phyloP scores from a whole-genome alignment of 2,329 filamentous ascomycete genomes.

The Monosporascus cannonballus region DNA sequence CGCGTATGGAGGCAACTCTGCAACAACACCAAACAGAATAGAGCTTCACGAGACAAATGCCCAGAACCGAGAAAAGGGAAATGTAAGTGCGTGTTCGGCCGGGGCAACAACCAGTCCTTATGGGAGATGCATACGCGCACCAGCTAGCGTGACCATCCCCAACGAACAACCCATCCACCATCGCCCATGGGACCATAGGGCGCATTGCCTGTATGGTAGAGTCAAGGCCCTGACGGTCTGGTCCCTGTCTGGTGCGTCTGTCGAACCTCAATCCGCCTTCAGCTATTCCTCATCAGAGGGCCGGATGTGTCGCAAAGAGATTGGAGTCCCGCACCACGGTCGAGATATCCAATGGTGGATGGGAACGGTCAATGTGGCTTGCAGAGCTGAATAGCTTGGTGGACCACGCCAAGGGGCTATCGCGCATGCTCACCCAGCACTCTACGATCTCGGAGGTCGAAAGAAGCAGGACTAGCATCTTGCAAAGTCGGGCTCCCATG shows the following conservation, averaged over 20 bases:
- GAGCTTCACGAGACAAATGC: not conserved
- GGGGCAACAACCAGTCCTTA: not conserved
- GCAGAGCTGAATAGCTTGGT: constrained; percentile 29
- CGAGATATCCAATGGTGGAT: constrained; percentile 18
- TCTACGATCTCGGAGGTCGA: not conserved
- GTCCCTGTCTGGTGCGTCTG: constrained; percentile 1
- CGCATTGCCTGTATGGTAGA: constrained; percentile 9
- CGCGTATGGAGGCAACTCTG: not conserved
- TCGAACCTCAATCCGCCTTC: constrained; percentile 3
- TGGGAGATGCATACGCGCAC: not conserved
- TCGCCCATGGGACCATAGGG: constrained; percentile 8
- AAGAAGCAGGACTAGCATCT: too few species aligned
- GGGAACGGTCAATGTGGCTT: constrained; percentile 20
- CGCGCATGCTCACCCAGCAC: constrained; percentile 15
- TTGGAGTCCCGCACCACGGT: constrained; percentile 17
- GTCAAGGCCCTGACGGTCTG: constrained; percentile 1
- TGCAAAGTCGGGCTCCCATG: too few species aligned
- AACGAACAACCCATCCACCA: constrained; percentile 2
- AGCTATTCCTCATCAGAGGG: constrained; percentile 15
- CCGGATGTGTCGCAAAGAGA: constrained; percentile 12
- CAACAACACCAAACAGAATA: not conserved
- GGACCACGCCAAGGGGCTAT: constrained; percentile 19
- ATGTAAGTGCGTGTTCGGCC: not conserved
- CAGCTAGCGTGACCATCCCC: not conserved
- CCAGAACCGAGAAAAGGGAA: not conserved